Percentiles rank a stretch among this genome's conserved stretches.
Evolutionary conservation across 2,329 filamentous ascomycete species (phyloP).

Genomic region (Colletotrichum sp.): DNA sequence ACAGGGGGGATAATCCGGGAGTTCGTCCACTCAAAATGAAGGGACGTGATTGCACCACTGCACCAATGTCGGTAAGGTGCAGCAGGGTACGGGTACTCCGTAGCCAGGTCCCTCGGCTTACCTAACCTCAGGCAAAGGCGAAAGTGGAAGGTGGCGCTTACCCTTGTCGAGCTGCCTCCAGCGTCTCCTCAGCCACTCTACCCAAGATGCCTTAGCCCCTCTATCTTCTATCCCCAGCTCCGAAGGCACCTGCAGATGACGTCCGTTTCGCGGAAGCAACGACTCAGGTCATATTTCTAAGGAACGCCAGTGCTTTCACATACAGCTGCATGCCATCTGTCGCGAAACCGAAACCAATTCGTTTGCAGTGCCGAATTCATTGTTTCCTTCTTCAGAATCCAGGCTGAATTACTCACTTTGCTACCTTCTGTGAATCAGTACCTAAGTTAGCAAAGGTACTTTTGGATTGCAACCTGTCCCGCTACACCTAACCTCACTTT

Average conservation of each 20-base stretch:
- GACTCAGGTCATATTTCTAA: constrained; percentile 3
- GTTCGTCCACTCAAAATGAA: constrained; percentile 3
- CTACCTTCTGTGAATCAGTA: background rate
- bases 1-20: constrained; percentile 16
- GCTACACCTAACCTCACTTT: constrained; percentile 20
- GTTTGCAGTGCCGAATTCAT: background rate
- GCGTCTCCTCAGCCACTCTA: background rate
- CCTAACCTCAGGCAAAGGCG: background rate
- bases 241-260: constrained; percentile 20
- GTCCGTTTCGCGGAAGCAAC: constrained; percentile 7
- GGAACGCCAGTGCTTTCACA: background rate
- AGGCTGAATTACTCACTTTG: background rate
- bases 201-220: background rate
- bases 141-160: background rate
- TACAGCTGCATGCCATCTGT: background rate
- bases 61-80: background rate
- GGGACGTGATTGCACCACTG: background rate
- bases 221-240: background rate
- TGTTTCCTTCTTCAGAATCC: background rate
- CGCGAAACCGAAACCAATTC: constrained; percentile 8
- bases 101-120: background rate
- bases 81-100: background rate
- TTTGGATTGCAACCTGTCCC: background rate
- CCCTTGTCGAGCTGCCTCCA: background rate
- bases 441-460: background rate